These are phyloP conservation scores for Rhizopogon vesiculosus DNA, from an alignment of 768 basidiomycete genomes.

Conservation along the genomic window DNA sequence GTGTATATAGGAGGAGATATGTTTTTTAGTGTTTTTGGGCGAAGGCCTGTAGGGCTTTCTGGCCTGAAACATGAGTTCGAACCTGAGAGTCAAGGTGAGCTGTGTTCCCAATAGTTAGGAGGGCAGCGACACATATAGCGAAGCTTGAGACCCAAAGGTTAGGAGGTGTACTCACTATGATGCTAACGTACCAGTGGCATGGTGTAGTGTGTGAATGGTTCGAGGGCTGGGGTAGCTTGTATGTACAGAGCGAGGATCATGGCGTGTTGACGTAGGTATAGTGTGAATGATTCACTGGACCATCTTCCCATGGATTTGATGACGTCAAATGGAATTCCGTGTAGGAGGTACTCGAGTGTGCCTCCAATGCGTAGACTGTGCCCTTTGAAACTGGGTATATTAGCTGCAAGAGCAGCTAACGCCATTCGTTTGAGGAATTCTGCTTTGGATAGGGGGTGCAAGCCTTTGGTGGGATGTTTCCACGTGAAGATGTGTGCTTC, in stretches of 20 bases:
- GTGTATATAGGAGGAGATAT: too few species aligned
- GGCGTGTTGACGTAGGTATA: constrained; percentile 27
- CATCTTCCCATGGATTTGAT: constrained; percentile 30
- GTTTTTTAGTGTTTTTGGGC: too few species aligned
- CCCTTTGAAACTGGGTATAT: constrained; percentile 8
- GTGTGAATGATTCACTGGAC: constrained; percentile 25
- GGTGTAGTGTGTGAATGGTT: constrained; percentile 1
- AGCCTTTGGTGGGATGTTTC: background rate
- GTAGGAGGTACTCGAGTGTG: constrained; percentile 22
- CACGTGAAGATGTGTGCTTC: constrained; percentile 8
- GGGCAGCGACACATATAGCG: background rate
- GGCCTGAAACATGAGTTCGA: background rate
- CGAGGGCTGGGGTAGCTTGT: constrained; percentile 10
- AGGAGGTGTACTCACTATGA: background rate
- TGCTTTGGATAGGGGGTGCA: background rate
- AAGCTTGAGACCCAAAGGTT: background rate
- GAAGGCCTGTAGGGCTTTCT: too few species aligned
- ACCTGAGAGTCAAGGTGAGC: background rate
- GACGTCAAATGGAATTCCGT: constrained; percentile 24
- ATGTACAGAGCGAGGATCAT: constrained; percentile 22
- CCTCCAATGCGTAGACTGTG: constrained; percentile 25
- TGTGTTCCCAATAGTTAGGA: background rate
- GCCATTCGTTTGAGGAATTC: constrained; percentile 3
- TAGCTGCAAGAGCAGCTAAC: background rate
- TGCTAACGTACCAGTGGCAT: background rate